A percentile compares a stretch with the other conserved stretches of the same genome.
Evolutionary conservation across 2,329 filamentous ascomycete genomes (phyloP).

Genomic region (Sarocladiaceae sp.): DNA sequence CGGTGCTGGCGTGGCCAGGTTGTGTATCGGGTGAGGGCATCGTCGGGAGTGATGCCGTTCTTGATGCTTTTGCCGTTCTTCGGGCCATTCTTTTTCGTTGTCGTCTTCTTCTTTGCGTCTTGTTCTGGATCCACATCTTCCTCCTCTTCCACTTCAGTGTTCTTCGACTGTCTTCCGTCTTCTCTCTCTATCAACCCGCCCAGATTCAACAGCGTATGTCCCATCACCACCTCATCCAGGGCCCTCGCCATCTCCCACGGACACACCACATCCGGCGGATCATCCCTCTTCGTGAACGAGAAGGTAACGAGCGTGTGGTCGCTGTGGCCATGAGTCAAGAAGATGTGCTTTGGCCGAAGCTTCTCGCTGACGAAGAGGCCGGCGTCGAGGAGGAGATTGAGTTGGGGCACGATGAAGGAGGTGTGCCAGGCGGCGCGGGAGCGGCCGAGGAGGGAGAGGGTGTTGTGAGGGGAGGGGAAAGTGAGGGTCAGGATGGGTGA

Average conservation of each 20-base stretch:
- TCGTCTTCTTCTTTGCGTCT: conserved; percentile 7
- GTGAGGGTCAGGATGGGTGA: conserved; percentile 40
- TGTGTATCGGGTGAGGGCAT: too few species aligned
- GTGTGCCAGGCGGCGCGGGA: conserved; percentile 47
- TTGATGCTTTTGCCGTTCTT: background rate
- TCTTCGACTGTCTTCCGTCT: conserved; percentile 19
- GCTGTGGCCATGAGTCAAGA: conserved; percentile 42
- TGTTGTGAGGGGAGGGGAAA: conserved; percentile 35
- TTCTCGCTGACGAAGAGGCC: conserved; percentile 38
- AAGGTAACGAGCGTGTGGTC: conserved; percentile 39
- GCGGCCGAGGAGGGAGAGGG: conserved; percentile 37
- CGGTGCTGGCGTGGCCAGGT: conserved; percentile 1
- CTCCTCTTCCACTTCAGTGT: conserved; percentile 7
- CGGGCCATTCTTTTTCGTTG: background rate
- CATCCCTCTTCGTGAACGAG: conserved; percentile 35
- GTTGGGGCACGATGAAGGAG: conserved; percentile 42
- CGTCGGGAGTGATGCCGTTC: background rate
- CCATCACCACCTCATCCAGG: conserved; percentile 33
- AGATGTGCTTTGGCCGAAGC: conserved; percentile 40
- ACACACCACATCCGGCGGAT: conserved; percentile 40
- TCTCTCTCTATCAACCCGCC: conserved; percentile 29
- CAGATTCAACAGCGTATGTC: conserved; percentile 35
- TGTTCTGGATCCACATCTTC: conserved; percentile 14
- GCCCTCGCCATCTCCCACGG: conserved; percentile 32
- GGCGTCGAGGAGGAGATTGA: conserved; percentile 43